A percentile compares a stretch with the other conserved stretches of the same genome.
These are phyloP conservation scores for Chrysochromulina parva DNA, from an alignment of 78 protist species.

Conservation along the genomic window DNA sequence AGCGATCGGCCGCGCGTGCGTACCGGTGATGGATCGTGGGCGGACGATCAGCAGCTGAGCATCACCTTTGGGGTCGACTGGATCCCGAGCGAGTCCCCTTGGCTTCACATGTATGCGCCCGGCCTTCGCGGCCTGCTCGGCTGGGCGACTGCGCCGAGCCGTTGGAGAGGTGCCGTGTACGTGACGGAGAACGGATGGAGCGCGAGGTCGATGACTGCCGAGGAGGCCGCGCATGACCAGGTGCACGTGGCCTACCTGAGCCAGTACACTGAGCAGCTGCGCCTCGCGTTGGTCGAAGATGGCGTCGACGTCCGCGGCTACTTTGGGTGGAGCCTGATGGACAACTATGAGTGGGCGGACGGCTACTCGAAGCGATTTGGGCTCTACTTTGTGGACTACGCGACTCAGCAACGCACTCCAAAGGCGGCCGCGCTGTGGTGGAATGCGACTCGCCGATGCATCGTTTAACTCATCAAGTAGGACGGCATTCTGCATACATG, in stretches of 20 bases:
- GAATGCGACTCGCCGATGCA: too few relatives aligned
- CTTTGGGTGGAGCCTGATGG: conserved; percentile 59
- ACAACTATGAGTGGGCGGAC: conserved; percentile 71
- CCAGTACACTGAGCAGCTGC: conserved; percentile 29
- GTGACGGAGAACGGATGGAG: conserved; percentile 74
- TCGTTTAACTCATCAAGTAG: too few relatives aligned
- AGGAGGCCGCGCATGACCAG: conserved; percentile 24
- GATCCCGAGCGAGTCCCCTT: conserved; percentile 20
- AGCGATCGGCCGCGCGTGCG: too few relatives aligned
- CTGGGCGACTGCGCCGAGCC: conserved; percentile 33
- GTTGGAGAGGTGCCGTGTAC: conserved; percentile 20
- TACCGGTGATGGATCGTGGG: not conserved
- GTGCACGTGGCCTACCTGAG: conserved; percentile 4
- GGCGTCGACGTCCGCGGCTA: conserved; percentile 46
- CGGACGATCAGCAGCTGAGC: not conserved
- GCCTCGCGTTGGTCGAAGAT: not conserved
- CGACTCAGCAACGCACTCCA: not conserved
- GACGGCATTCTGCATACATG: too few relatives aligned
- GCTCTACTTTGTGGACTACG: conserved; percentile 56
- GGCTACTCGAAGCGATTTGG: conserved; percentile 69
- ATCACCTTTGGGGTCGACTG: not conserved
- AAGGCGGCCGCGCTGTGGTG: too few relatives aligned
- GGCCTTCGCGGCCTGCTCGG: conserved; percentile 46
- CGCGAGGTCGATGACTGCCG: not conserved
- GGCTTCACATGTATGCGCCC: conserved; percentile 46